Percentiles rank a stretch among this genome's conserved stretches.
Conservation (phyloP, 2,329 filamentous ascomycete species). For the Orbilia quercus region DNA sequence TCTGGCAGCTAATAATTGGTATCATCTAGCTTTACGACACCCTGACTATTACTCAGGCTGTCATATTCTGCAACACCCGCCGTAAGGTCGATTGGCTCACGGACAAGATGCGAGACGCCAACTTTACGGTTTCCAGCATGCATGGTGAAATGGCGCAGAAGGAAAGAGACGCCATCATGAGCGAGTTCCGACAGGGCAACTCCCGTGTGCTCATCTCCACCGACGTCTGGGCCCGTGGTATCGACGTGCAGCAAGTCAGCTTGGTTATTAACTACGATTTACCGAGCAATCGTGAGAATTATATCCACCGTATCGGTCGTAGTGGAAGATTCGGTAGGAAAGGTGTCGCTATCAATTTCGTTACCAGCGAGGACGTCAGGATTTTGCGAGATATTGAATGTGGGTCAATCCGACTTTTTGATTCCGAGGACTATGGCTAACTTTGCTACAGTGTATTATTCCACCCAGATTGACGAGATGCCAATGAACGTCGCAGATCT, state of each 20-base stretch:
- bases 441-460: slow-evolving; percentile 83
- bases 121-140: slow-evolving; percentile 99
- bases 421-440: slow-evolving; percentile 52
- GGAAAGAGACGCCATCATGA: slow-evolving; percentile 98
- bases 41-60: slow-evolving; percentile 96
- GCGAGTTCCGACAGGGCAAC: slow-evolving; percentile 97
- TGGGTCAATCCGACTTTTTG: slow-evolving; percentile 66
- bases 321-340: slow-evolving; percentile 96
- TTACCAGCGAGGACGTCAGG: slow-evolving; percentile 96
- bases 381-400: slow-evolving; percentile 96
- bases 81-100: slow-evolving; percentile 99
- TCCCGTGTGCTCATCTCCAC: slow-evolving; percentile 96
- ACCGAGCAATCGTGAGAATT: slow-evolving; percentile 98
- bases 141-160: slow-evolving; percentile 99
- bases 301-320: slow-evolving; percentile 97
- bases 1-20: background rate
- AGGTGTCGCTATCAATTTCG: slow-evolving; percentile 99
- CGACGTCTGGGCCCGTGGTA: slow-evolving; percentile 97
- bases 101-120: slow-evolving; percentile 98
- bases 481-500: slow-evolving; percentile 86
- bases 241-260: slow-evolving; percentile 98
- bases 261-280: slow-evolving; percentile 99
- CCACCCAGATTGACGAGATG: slow-evolving; percentile 96
- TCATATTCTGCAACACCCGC: slow-evolving; percentile 99
- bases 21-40: slow-evolving; percentile 81